A percentile compares a stretch with the other conserved stretches of the same genome.
These are phyloP conservation scores for Aspergillus affinis DNA, from an alignment of 495 filamentous ascomycete genomes.

Conservation along the genomic window DNA sequence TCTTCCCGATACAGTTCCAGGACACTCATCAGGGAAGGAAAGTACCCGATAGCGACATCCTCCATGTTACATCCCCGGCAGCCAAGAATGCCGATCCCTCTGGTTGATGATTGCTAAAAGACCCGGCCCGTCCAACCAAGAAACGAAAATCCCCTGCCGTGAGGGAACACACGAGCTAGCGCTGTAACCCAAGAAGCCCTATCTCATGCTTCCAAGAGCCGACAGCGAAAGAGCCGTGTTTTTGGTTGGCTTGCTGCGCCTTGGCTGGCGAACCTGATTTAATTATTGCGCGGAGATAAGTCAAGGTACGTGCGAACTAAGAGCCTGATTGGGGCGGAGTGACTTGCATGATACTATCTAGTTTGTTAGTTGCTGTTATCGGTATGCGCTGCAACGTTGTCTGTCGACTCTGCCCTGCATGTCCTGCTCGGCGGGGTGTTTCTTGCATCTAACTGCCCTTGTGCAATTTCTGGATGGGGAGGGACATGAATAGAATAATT, in stretches of 20 bases:
- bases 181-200: background rate
- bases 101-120: background rate
- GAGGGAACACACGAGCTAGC: background rate
- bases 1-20: background rate
- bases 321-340: background rate
- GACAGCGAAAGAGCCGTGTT: background rate
- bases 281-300: background rate
- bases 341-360: background rate
- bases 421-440: background rate
- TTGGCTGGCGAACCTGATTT: background rate
- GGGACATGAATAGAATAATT: background rate
- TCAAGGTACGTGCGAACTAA: background rate
- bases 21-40: background rate
- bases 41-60: background rate
- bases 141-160: background rate
- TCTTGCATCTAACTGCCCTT: background rate
- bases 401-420: background rate
- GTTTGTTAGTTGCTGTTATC: background rate
- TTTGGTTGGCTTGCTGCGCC: background rate
- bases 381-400: too few relatives aligned
- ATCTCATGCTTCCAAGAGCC: background rate
- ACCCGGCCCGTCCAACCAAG: background rate
- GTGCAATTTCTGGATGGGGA: background rate
- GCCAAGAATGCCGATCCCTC: background rate
- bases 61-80: background rate